These are phyloP conservation scores for Plasmodium cynomolgi DNA, from an alignment of 169 alveolate species.

Conservation along the genomic window DNA sequence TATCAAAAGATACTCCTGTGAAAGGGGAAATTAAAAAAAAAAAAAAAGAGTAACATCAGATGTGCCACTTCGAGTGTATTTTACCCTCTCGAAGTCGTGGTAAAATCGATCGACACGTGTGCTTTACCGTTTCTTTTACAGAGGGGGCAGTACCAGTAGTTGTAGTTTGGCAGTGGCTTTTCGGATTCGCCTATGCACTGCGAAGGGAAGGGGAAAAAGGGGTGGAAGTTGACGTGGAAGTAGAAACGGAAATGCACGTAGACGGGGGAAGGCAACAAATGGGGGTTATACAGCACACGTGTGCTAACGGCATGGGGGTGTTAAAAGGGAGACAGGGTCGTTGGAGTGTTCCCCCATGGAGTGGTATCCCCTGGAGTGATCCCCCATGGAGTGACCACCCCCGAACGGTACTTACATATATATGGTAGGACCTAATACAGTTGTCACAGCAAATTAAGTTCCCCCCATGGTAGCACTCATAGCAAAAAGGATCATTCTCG, in stretches of 20 bases:
- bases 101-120: not conserved
- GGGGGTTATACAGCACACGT: not conserved
- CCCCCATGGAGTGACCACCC: not conserved
- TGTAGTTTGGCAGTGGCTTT: constrained; percentile 24
- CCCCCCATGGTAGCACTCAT: constrained; percentile 82
- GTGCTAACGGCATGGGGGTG: not conserved
- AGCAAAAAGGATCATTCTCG: constrained; percentile 43
- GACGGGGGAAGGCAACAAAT: not conserved
- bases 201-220: not conserved
- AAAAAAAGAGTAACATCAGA: not conserved
- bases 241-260: not conserved
- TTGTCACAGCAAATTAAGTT: constrained; percentile 83
- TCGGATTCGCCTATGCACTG: constrained; percentile 41
- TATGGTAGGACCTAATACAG: constrained; percentile 80
- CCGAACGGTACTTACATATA: constrained; percentile 39
- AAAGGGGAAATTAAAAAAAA: not conserved
- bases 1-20: constrained; percentile 35
- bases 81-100: not conserved
- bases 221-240: too few species aligned
- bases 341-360: not conserved
- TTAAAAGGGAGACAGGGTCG: not conserved
- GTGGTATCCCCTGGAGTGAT: not conserved
- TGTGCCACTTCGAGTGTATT: not conserved
- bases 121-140: constrained; percentile 36
- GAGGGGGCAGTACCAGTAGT: constrained; percentile 55